These are phyloP conservation scores for Discostella stelligera DNA, from an alignment of 352 stramenopile genomes.

Conservation along the genomic window DNA sequence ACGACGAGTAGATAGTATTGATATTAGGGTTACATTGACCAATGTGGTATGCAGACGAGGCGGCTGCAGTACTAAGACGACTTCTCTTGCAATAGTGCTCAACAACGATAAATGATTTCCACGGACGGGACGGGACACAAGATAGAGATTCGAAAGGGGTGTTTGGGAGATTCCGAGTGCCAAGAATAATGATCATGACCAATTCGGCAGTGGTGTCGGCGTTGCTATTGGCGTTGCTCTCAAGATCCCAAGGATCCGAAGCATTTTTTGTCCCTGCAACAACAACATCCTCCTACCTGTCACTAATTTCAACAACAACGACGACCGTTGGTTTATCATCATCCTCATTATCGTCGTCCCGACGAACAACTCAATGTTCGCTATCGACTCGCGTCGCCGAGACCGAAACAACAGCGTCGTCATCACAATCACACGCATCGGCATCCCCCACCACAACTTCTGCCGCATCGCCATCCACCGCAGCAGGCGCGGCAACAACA, in stretches of 20 bases:
- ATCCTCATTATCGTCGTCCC: neutral
- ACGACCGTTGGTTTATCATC: too few species aligned
- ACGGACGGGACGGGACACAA: too few species aligned
- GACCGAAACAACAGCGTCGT: neutral
- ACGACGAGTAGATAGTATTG: too few species aligned
- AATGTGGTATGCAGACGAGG: too few species aligned
- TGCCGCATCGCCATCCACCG: neutral
- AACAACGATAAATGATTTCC: too few species aligned
- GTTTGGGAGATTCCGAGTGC: neutral
- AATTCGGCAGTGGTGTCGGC: neutral
- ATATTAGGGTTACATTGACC: too few species aligned
- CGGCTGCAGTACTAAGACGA: too few species aligned
- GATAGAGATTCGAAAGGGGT: too few species aligned
- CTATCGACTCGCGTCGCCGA: neutral
- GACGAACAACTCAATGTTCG: neutral
- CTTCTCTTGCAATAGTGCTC: too few species aligned
- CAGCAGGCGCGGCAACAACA: too few species aligned
- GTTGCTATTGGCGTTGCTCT: neutral
- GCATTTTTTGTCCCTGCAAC: neutral
- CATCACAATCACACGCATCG: neutral
- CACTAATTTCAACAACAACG: neutral
- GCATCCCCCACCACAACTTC: neutral
- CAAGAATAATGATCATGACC: neutral
- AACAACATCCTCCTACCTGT: neutral
- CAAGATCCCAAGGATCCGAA: neutral